Conservation (phyloP, 2,329 filamentous ascomycete species). For the Fusarium protoensiforme region DNA sequence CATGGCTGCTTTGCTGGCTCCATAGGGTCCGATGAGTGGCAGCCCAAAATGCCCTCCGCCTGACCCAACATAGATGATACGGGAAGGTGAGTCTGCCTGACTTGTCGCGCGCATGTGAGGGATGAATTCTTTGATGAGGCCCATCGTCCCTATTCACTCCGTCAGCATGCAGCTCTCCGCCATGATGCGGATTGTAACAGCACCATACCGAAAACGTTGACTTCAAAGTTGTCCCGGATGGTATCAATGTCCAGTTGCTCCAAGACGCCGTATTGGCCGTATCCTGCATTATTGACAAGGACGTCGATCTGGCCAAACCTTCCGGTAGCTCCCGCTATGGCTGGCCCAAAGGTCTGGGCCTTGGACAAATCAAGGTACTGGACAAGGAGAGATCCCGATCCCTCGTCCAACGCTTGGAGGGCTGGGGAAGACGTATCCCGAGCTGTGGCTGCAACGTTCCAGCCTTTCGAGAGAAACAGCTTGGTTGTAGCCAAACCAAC, state of each 20-base stretch:
- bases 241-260: constrained; percentile 15
- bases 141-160: constrained; percentile 1
- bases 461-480: constrained; percentile 13
- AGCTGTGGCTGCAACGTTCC: constrained; percentile 4
- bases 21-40: constrained; percentile 20
- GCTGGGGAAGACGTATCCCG: not conserved
- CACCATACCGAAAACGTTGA: constrained; percentile 26
- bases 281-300: constrained; percentile 28
- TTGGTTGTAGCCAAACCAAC: constrained; percentile 14
- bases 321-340: constrained; percentile 21
- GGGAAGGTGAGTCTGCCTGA: constrained; percentile 7
- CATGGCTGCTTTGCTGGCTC: constrained; percentile 34
- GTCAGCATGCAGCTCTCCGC: constrained; percentile 21
- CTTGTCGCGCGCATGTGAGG: constrained; percentile 15
- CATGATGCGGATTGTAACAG: not conserved
- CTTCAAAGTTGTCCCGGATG: constrained; percentile 22
- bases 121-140: constrained; percentile 25
- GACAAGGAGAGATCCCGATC: not conserved
- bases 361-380: constrained; percentile 19
- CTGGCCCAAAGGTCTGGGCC: constrained; percentile 12
- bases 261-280: constrained; percentile 15
- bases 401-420: not conserved
- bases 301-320: constrained; percentile 29
- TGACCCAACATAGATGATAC: constrained; percentile 14
- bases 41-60: constrained; percentile 16